Evolutionary conservation across 2,329 filamentous ascomycete genomes (phyloP).

Genomic region (Diplodia scrobiculata): DNA sequence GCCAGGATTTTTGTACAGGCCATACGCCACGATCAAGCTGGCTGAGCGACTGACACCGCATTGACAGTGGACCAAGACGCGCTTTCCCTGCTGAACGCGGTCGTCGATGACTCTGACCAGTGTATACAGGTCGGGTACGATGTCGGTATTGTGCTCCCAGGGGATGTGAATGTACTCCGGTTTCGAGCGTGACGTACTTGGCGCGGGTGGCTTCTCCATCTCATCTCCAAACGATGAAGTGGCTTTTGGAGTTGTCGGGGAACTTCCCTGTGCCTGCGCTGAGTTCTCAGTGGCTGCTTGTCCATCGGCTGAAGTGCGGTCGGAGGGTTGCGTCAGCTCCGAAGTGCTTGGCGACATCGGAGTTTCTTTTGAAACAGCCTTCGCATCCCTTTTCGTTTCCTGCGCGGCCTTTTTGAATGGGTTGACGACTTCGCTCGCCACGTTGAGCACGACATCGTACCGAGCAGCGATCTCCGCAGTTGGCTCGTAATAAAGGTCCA

Average conservation of each 20-base stretch:
- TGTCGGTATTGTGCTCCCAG: slow-evolving; percentile 88
- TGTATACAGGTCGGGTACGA: slow-evolving; percentile 72
- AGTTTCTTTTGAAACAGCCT: slow-evolving; percentile 20
- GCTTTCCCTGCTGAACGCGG: slow-evolving; percentile 71
- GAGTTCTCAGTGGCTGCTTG: slow-evolving; percentile 30
- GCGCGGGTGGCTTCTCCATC: slow-evolving; percentile 30
- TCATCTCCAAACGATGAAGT: slow-evolving; percentile 41
- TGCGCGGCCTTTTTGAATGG: slow-evolving; percentile 58
- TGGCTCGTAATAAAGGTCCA: slow-evolving; percentile 79
- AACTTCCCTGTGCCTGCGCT: slow-evolving; percentile 36
- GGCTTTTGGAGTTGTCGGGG: slow-evolving; percentile 57
- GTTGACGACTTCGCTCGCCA: slow-evolving; percentile 78
- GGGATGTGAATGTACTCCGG: slow-evolving; percentile 86
- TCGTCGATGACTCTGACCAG: slow-evolving; percentile 77
- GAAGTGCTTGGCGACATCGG: slow-evolving; percentile 23
- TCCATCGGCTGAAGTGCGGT: slow-evolving; percentile 30
- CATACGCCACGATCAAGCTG: slow-evolving; percentile 83
- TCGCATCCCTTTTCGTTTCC: slow-evolving; percentile 19
- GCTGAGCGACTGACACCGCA: slow-evolving; percentile 84
- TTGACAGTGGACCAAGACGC: slow-evolving; percentile 80
- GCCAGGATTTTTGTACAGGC: slow-evolving; percentile 74
- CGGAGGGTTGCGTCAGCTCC: slow-evolving; percentile 23
- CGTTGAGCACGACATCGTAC: slow-evolving; percentile 83
- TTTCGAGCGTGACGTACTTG: slow-evolving; percentile 40
- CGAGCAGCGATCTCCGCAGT: slow-evolving; percentile 73